phyloP scores from a whole-genome alignment of 2,329 filamentous ascomycete species.

The Botrytis hyacinthi region DNA sequence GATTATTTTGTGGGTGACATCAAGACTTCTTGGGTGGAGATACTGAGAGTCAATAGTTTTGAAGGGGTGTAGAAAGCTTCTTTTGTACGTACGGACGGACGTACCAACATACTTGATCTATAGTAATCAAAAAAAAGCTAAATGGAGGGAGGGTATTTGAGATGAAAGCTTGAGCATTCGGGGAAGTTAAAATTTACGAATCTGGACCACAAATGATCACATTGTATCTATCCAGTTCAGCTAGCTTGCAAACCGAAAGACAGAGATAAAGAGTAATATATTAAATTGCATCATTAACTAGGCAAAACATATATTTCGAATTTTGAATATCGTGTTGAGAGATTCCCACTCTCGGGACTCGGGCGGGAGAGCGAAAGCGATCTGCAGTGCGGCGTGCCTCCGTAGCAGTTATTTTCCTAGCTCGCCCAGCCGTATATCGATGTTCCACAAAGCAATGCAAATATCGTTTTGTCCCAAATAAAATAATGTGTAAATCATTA shows the following conservation, averaged over 20 bases:
- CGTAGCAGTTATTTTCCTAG: conserved; percentile 12
- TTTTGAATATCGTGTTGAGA: neutral
- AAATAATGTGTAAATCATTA: neutral
- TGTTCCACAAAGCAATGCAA: conserved; percentile 6
- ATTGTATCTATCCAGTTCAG: neutral
- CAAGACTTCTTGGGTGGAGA: conserved; percentile 5
- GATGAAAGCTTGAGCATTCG: neutral
- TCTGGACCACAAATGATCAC: conserved; percentile 11
- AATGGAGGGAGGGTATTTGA: neutral
- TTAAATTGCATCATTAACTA: neutral
- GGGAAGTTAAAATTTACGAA: neutral
- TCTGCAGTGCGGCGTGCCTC: conserved; percentile 19
- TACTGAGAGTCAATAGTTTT: conserved; percentile 1
- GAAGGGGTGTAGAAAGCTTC: neutral
- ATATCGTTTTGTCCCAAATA: neutral
- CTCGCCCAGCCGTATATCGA: conserved; percentile 1
- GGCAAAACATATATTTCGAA: neutral
- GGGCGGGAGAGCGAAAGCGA: conserved; percentile 17
- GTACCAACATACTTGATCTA: neutral
- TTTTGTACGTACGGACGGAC: neutral
- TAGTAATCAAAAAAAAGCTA: neutral
- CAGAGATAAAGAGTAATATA: neutral
- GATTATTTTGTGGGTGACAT: conserved; percentile 6
- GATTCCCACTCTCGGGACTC: conserved; percentile 16
- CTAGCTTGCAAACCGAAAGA: neutral